Base-by-base conservation (phyloP, 495 filamentous ascomycete species). In the Tuber umbilicatum region DNA sequence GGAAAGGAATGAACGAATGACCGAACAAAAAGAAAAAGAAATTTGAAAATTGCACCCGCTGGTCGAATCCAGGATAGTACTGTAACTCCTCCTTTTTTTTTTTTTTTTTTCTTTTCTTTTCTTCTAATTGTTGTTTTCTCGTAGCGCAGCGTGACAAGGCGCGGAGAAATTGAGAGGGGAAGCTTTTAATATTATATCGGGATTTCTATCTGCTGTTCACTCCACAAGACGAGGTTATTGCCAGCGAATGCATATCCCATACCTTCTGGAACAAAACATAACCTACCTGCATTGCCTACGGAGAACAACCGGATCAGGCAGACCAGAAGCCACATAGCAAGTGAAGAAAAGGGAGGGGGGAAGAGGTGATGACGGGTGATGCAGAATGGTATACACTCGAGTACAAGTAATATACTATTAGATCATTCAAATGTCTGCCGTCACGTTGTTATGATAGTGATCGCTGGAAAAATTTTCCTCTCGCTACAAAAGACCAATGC, bases 201-300 rank as follows among this genome's bases (percentile, higher is more conserved):
- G 27, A 64, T 64, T 31, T 31, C 55, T 31, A 64, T 31, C 55
- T 64, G 55, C 4, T 64, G 55, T 64, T 31, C 55, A 64, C 31
- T 31, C 55, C n/a, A 5, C 55, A 17, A 5, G n/a, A n/a, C 55
- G 55, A 64, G n/a, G 55, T 17, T 64, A 40, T 9, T 7, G 55
- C 55, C 55, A 64, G n/a, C 55, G 55, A 64, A 64, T 64, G 27
- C 55, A 64, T 64, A 64, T 64, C 55, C 47, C n/a, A 64, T 64
- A 64, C 55, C 55, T 64, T 64, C 55, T 64, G 55, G 55, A 64
- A 64, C 55, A 64, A 64, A 64, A 64, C 55, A 64, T 31, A 64
- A 64, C 55, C 31, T 31, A 64, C 55, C 55, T 31, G 55, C 55
- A 64, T 64, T 31, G 55, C 55, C n/a, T 31, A 16, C 2, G 31